A percentile compares a stretch with the other conserved stretches of the same genome.
phyloP scores from a whole-genome alignment of 495 filamentous ascomycete genomes.

The Lophiotrema nucula region DNA sequence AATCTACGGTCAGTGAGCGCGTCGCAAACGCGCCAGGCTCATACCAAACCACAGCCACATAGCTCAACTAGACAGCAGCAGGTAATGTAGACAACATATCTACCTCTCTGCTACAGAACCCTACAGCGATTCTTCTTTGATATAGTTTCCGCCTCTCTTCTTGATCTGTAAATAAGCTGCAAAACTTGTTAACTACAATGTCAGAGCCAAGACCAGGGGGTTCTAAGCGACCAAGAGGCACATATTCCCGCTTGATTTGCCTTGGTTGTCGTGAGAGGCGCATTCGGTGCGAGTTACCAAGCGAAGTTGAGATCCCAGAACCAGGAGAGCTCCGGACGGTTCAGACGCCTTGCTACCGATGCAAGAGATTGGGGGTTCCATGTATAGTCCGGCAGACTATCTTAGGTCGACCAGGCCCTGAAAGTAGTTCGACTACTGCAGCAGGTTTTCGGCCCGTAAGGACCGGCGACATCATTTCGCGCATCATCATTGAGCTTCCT shows the following conservation, averaged over 20 bases:
- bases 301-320: constrained; percentile 4
- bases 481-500: constrained; percentile 13
- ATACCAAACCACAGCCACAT: constrained; percentile 6
- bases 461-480: constrained; percentile 12
- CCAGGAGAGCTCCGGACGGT: constrained; percentile 11
- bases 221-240: constrained; percentile 14
- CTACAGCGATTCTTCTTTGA: constrained; percentile 1
- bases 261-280: constrained; percentile 12
- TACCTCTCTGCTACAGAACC: constrained; percentile 2
- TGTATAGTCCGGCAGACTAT: constrained; percentile 11
- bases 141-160: constrained; percentile 4
- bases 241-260: constrained; percentile 16
- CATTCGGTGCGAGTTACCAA: constrained; percentile 13
- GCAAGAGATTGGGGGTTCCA: constrained; percentile 12
- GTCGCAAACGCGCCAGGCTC: constrained; percentile 2
- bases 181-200: constrained; percentile 1
- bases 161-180: constrained; percentile 6
- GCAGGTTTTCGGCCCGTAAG: constrained; percentile 6
- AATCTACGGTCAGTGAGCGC: constrained; percentile 4
- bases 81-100: constrained; percentile 7
- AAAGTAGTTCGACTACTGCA: neutral
- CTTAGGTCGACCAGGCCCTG: constrained; percentile 5
- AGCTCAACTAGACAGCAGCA: constrained; percentile 10
- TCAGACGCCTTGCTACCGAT: constrained; percentile 15
- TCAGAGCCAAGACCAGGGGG: constrained; percentile 7